Percentiles rank a stretch among this genome's conserved stretches.
Conservation (phyloP, 1,284 basidiomycete genomes). For the Phylloporus gajari region DNA sequence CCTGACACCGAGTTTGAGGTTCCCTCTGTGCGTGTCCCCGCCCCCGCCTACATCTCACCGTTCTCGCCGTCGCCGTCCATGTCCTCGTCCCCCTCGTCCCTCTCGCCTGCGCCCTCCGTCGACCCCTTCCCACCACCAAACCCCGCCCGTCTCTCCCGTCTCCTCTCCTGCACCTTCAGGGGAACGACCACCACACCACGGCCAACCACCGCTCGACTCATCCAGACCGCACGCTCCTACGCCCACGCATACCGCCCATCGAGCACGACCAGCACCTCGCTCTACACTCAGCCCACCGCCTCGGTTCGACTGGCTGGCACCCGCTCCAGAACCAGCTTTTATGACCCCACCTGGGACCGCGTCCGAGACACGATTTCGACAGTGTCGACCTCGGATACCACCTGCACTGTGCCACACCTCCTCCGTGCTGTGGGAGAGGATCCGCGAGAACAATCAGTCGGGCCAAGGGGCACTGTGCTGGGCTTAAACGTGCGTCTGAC, state of each 20-base stretch:
- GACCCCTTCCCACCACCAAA: conserved; percentile 17
- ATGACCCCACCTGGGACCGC: conserved; percentile 13
- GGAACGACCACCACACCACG: conserved; percentile 11
- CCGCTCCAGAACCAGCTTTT: conserved; percentile 29
- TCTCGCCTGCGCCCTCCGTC: conserved; percentile 30
- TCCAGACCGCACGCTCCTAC: conserved; percentile 31
- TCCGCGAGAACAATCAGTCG: background rate
- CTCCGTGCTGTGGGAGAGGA: conserved; percentile 10
- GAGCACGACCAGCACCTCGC: conserved; percentile 25
- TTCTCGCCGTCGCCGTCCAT: conserved; percentile 32
- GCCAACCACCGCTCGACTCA: conserved; percentile 30
- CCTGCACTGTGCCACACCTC: conserved; percentile 26
- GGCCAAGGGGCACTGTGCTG: conserved; percentile 22
- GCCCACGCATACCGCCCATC: conserved; percentile 26
- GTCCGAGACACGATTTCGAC: conserved; percentile 37
- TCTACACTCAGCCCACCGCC: conserved; percentile 25
- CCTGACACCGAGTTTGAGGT: conserved; percentile 29
- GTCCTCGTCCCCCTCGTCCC: conserved; percentile 23
- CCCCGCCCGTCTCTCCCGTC: conserved; percentile 30
- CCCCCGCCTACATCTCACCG: conserved; percentile 35
- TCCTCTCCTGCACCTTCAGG: conserved; percentile 38
- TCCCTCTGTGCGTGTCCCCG: conserved; percentile 31
- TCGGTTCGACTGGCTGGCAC: conserved; percentile 19
- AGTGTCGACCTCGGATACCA: conserved; percentile 37
- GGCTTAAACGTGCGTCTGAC: conserved; percentile 33